Base-by-base conservation (phyloP, 371 early-diverging fungal genomes). In the Mucor saturninus region DNA sequence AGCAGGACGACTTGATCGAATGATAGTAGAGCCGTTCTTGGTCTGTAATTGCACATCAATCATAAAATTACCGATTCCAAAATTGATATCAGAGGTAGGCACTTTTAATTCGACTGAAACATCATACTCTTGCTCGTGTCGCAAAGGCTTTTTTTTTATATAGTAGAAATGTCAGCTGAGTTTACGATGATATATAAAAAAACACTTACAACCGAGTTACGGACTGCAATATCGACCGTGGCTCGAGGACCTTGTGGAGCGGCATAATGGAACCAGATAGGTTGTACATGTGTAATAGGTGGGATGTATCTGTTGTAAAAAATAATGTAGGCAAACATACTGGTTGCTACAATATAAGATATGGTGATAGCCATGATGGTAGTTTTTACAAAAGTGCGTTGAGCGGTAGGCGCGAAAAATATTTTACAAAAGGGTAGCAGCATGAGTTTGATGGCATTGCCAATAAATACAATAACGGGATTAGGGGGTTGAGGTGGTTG, bases 41-140 rank as follows among this genome's bases (percentile, higher is more conserved):
- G 84, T 76, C 31, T 77, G 73, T 40, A 95, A 71, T 29, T 87
- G 80, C 51, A 93, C 71, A 30, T 75, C 60, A 26, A 95, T 84
- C 95, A 96, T 95, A 68, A 94, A 94, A 77, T 92, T 93, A 13
- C 62, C 95, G 53, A 94, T 73, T 15, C 82, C 80, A 52, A 89
- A 84, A 71, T 96, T 96, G 49, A 75, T 70, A 30, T 89, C 87
- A 1, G 95, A 93, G 30, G 88, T 88, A 10, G 97, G 96, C n/a
- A 93, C 92, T 57, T 82, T 72, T 32, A 96, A 78, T 31, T 86
- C 83, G 55, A 96, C 72, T 2, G 83, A 84, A 8, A 96, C 59
- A 50, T 64, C 69, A 55, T 71, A 71, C 0, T 45, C 46, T 52
- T 71, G 72, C 11, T 71, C 68, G 43, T 54, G 40, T 56, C 67